Evolutionary conservation across 305 asterid species (phyloP).

Genomic region (Striga hermonthica): DNA sequence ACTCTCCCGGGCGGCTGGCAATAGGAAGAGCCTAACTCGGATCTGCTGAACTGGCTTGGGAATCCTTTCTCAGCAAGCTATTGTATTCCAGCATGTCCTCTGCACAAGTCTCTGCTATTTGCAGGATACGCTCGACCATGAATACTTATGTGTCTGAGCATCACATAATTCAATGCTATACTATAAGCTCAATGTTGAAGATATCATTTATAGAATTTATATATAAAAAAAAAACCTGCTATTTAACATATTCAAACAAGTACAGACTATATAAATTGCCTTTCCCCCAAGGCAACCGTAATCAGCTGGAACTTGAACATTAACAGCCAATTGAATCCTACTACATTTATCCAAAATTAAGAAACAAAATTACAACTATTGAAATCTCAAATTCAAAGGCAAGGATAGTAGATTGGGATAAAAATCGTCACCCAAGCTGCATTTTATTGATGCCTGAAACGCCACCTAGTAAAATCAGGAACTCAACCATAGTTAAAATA

Average conservation of each 20-base stretch:
- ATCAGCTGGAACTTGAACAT: constrained; percentile 80
- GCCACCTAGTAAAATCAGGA: constrained; percentile 66
- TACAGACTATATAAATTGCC: constrained; percentile 79
- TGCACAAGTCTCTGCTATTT: constrained; percentile 86
- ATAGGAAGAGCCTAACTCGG: no score
- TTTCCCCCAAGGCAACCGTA: constrained; percentile 91
- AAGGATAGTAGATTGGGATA: constrained; percentile 18
- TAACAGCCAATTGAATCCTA: constrained; percentile 92
- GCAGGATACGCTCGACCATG: constrained; percentile 89
- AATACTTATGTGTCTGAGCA: constrained; percentile 89
- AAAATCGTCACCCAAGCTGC: constrained; percentile 71
- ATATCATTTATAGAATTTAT: not conserved
- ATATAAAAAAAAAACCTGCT: constrained; percentile 5
- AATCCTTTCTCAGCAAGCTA: constrained; percentile 50
- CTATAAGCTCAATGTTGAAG: not conserved
- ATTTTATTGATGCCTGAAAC: constrained; percentile 98
- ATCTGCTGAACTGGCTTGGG: constrained; percentile 42
- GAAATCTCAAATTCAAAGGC: constrained; percentile 21
- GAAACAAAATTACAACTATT: not conserved
- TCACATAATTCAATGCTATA: constrained; percentile 6
- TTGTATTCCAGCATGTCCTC: constrained; percentile 78
- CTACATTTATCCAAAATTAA: constrained; percentile 38
- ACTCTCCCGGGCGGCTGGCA: no score
- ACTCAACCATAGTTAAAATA: constrained; percentile 19
- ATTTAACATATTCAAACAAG: constrained; percentile 2